A percentile compares a stretch with the other conserved stretches of the same genome.
Conservation (phyloP, 805 yeast species). For the Candida koratica region DNA sequence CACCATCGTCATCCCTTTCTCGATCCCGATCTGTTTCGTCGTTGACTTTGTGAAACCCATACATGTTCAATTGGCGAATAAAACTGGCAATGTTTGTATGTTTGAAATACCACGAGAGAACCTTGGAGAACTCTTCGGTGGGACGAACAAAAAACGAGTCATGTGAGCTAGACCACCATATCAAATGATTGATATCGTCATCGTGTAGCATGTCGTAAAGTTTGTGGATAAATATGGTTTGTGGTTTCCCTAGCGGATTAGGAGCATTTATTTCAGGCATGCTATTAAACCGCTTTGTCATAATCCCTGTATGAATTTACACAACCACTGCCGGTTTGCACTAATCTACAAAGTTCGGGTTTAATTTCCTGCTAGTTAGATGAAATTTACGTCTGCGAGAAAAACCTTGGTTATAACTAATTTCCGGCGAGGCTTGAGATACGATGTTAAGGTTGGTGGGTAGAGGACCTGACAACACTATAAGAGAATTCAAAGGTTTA, state of each 20-base stretch:
- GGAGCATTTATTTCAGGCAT: conserved; percentile 13
- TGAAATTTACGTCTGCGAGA: conserved; percentile 7
- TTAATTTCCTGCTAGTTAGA: no score
- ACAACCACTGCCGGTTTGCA: no score
- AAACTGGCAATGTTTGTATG: conserved; percentile 44
- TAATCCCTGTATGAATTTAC: no score
- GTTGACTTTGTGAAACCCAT: conserved; percentile 44
- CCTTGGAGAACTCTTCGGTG: conserved; percentile 81
- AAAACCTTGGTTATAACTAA: no score
- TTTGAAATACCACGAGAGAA: conserved; percentile 51
- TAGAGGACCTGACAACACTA: no score
- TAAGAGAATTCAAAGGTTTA: no score
- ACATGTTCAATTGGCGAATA: conserved; percentile 43
- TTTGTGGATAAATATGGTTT: conserved; percentile 73
- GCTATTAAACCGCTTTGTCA: conserved; percentile 14
- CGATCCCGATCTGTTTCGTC: conserved; percentile 23
- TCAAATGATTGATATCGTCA: conserved; percentile 61
- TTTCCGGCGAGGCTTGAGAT: no score
- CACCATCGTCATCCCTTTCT: conserved; percentile 11
- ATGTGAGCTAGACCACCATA: conserved; percentile 75
- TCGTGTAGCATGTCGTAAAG: conserved; percentile 90
- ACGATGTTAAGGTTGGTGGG: no score
- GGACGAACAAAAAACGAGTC: conserved; percentile 80
- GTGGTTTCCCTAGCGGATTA: conserved; percentile 27
- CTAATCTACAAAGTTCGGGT: no score